Base-by-base conservation (phyloP, 2,329 filamentous ascomycete species). In the Trichoderma oligosporum region DNA sequence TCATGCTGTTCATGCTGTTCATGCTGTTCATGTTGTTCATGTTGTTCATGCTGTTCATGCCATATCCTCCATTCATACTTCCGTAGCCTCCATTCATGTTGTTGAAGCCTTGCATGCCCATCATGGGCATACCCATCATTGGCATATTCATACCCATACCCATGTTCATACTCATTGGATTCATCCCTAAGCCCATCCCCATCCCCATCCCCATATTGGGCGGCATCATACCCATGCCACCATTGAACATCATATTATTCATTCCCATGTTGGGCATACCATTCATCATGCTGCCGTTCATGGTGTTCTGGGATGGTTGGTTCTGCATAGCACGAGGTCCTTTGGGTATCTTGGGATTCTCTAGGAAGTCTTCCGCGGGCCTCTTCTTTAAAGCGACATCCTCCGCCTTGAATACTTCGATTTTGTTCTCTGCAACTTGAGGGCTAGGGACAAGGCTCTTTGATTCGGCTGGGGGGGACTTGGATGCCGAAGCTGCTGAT, bases 301-400 rank as follows among this genome's bases (percentile, higher is more conserved):
- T 70, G 47, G 69, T 69, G 54, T 71, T 74, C 65, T 77, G 76
- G 67, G 71, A 73, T 56, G 79, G 78, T 48, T 79, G 79, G 68
- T 73, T 79, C 64, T 81, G 82, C 84, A 85, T 87, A 35, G 81
- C 83, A 68, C 84, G 84, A 2, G 84, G 84, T 0, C 78, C 84
- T 64, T 86, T 87, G 44, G 84, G 82, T 38, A 86, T 82, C 67
- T 82, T 82, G 38, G 82, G 81, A 63, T 87, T 85, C 64, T 85
- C 83, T 6, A 81, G 74, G 29, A 79, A 79, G 52, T 91, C 87
- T 33, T 93, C 90, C 12, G 91, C 91, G 9, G 88, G 82, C 20
- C 94, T 85, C 76, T 97, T 99, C 74, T 89, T 94, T 24, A 82
- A 76, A 57, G 73, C 73, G 52, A 56, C 60, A 24, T 70, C 67